phyloP scores from a whole-genome alignment of 768 basidiomycete genomes.

The Chalciporus chontae region DNA sequence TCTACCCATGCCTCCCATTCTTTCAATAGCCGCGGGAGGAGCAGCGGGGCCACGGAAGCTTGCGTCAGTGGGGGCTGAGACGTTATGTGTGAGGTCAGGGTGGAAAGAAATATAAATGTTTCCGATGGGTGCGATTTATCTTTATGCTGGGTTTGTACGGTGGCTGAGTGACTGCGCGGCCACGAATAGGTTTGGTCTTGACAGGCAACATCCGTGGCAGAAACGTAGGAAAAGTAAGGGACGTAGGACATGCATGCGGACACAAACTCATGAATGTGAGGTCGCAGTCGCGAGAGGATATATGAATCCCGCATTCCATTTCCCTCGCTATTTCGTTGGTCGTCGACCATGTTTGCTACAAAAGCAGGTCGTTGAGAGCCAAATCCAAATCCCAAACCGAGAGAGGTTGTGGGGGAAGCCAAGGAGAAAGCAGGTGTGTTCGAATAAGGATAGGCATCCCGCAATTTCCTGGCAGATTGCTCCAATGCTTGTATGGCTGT shows the following conservation, averaged over 20 bases:
- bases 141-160: conserved; percentile 50
- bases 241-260: conserved; percentile 78
- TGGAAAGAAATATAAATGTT: conserved; percentile 66
- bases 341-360: conserved; percentile 30
- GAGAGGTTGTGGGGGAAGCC: conserved; percentile 32
- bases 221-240: conserved; percentile 74
- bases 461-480: conserved; percentile 66
- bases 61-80: conserved; percentile 67
- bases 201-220: conserved; percentile 22
- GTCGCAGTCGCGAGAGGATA: conserved; percentile 68
- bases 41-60: conserved; percentile 49
- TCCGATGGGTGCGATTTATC: conserved; percentile 71
- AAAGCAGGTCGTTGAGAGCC: conserved; percentile 27
- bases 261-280: conserved; percentile 73
- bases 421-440: conserved; percentile 36
- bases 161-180: conserved; percentile 40
- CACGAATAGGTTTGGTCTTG: conserved; percentile 23
- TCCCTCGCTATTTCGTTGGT: conserved; percentile 17
- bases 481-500: conserved; percentile 66
- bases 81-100: conserved; percentile 64
- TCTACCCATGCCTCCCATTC: conserved; percentile 82
- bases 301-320: conserved; percentile 78
- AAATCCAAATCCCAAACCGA: conserved; percentile 29
- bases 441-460: conserved; percentile 83
- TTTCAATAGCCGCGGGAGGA: conserved; percentile 61